Conservation (phyloP, 148 eudicot species). For the Rhododendron ferrugineum region DNA sequence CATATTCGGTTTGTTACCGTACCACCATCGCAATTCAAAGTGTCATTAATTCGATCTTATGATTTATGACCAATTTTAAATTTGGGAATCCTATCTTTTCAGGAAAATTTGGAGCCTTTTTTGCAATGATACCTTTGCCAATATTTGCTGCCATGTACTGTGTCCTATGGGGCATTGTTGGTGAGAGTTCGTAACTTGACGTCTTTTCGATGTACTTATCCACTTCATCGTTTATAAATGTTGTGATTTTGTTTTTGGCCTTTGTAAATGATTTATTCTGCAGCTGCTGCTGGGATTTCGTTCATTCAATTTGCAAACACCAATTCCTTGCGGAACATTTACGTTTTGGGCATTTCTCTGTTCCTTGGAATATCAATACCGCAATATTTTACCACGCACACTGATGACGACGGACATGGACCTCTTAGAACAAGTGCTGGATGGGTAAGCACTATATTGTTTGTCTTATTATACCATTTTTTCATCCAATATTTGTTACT, state of each 20-base stretch:
- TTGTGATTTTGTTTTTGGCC: not conserved
- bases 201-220: not conserved
- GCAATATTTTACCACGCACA: slow-evolving; percentile 68
- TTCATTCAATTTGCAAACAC: slow-evolving; percentile 75
- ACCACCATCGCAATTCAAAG: not conserved
- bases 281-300: slow-evolving; percentile 85
- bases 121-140: slow-evolving; percentile 88
- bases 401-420: slow-evolving; percentile 44
- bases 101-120: slow-evolving; percentile 98
- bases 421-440: slow-evolving; percentile 70
- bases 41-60: not conserved
- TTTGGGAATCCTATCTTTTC: slow-evolving; percentile 8
- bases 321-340: slow-evolving; percentile 84
- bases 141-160: slow-evolving; percentile 92
- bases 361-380: slow-evolving; percentile 93
- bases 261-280: slow-evolving; percentile 6
- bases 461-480: not conserved
- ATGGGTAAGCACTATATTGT: slow-evolving; percentile 54
- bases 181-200: slow-evolving; percentile 34
- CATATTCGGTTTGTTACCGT: slow-evolving; percentile 59
- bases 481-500: not conserved
- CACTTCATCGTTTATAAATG: not conserved
- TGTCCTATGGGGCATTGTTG: slow-evolving; percentile 78
- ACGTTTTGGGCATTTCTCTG: slow-evolving; percentile 69
- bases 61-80: not conserved